Conservation (phyloP, 805 yeast genomes). For the Saccharomycopsis schoenii region DNA sequence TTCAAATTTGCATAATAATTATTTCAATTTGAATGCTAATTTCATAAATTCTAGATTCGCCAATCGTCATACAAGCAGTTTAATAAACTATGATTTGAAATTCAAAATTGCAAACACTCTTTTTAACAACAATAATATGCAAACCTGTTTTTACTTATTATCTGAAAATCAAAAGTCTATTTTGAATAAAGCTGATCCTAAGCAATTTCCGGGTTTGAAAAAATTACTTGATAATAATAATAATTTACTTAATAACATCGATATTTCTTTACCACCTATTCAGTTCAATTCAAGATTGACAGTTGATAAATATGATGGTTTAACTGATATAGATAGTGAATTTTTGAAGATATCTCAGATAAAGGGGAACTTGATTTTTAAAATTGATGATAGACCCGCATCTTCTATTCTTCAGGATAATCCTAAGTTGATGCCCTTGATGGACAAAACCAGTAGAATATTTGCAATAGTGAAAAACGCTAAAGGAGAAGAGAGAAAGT, state of each 20-base stretch:
- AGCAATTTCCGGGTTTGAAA: constrained; percentile 2
- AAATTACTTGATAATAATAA: constrained; percentile 5
- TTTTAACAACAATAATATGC: constrained; percentile 3
- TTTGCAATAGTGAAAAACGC: constrained; percentile 6
- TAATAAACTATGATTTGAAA: neutral
- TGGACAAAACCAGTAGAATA: constrained; percentile 13
- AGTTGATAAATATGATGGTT: neutral
- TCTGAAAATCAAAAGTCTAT: constrained; percentile 4
- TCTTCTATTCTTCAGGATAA: constrained; percentile 13
- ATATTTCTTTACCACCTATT: constrained; percentile 6
- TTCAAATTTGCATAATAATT: neutral
- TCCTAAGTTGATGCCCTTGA: constrained; percentile 5
- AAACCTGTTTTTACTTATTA: constrained; percentile 8
- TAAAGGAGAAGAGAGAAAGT: constrained; percentile 20
- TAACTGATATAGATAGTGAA: neutral
- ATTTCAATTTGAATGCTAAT: constrained; percentile 1
- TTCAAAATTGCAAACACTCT: constrained; percentile 8
- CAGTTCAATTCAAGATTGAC: neutral
- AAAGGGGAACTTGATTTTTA: constrained; percentile 13
- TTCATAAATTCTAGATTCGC: neutral
- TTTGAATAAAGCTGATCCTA: constrained; percentile 3
- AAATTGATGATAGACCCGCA: constrained; percentile 14
- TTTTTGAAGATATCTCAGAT: constrained; percentile 6
- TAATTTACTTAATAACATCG: constrained; percentile 1
- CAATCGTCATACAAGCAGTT: neutral